Conservation (phyloP, 768 basidiomycete species). For the Coprinopsis sp. region DNA sequence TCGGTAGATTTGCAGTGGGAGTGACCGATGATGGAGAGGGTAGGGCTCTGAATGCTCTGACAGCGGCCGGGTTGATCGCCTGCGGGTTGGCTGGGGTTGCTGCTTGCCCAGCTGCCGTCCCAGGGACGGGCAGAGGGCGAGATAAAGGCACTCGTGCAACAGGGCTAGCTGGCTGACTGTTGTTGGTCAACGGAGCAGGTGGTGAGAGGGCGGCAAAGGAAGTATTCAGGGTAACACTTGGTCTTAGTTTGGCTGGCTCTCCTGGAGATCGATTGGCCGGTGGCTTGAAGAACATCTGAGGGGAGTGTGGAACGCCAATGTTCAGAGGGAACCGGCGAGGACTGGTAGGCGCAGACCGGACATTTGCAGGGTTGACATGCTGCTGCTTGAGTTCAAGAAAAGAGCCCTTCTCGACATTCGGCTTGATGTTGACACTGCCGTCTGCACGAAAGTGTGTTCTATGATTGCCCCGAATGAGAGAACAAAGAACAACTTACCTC, state of each 20-base stretch:
- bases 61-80: not conserved
- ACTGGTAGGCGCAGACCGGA: constrained; percentile 1
- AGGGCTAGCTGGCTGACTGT: not conserved
- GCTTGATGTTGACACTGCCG: not conserved
- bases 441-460: not conserved
- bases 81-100: not conserved
- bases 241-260: not conserved
- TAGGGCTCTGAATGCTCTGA: not conserved
- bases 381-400: constrained; percentile 1
- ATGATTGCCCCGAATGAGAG: not conserved
- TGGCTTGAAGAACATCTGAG: not conserved
- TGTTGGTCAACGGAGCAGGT: not conserved
- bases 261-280: not conserved
- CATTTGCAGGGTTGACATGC: constrained; percentile 1
- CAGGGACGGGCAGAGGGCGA: not conserved
- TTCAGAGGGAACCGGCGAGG: not conserved
- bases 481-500: not conserved
- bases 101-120: not conserved
- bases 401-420: not conserved
- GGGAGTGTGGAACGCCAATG: not conserved
- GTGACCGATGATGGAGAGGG: not conserved
- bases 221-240: constrained; percentile 4
- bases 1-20: not conserved
- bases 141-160: not conserved
- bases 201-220: not conserved